Percentiles rank a stretch among this genome's conserved stretches.
Conservation (phyloP, 2,329 filamentous ascomycete species). For the Aureobasidium zeae region DNA sequence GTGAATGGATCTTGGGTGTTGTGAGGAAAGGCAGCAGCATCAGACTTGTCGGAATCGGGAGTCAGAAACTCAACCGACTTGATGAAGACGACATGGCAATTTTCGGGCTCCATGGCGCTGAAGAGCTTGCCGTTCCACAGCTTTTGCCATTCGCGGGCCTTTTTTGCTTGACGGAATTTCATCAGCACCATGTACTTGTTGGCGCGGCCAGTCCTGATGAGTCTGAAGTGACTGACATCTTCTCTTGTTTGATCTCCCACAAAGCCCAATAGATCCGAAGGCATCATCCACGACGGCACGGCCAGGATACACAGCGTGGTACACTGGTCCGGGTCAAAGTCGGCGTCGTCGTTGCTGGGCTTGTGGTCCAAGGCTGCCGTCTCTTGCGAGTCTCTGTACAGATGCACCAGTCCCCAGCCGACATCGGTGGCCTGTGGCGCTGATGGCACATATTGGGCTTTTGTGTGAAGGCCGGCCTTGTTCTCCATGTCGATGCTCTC, state of each 20-base stretch:
- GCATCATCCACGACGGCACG: slow-evolving; percentile 87
- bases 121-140: slow-evolving; percentile 92
- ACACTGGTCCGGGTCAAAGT: slow-evolving; percentile 53
- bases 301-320: slow-evolving; percentile 88
- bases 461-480: slow-evolving; percentile 60
- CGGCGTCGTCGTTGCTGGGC: slow-evolving; percentile 18
- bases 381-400: slow-evolving; percentile 80
- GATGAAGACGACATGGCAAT: slow-evolving; percentile 90
- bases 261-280: slow-evolving; percentile 83
- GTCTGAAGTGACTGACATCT: slow-evolving; percentile 83
- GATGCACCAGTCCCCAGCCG: slow-evolving; percentile 86
- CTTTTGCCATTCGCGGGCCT: slow-evolving; percentile 69
- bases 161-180: slow-evolving; percentile 72
- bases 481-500: slow-evolving; percentile 68
- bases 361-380: slow-evolving; percentile 47
- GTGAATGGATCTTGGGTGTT: slow-evolving; percentile 57
- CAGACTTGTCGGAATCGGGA: slow-evolving; percentile 37
- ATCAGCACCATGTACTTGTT: slow-evolving; percentile 93
- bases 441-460: slow-evolving; percentile 66
- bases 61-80: slow-evolving; percentile 80
- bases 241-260: slow-evolving; percentile 79
- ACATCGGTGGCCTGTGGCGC: slow-evolving; percentile 64
- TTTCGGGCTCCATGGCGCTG: slow-evolving; percentile 87
- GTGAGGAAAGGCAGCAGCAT: slow-evolving; percentile 44
- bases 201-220: slow-evolving; percentile 80